Percentiles rank a stretch among this genome's conserved stretches.
phyloP scores from a whole-genome alignment of 176 grass and related monocot species.

The Rhynchospora pubera region DNA sequence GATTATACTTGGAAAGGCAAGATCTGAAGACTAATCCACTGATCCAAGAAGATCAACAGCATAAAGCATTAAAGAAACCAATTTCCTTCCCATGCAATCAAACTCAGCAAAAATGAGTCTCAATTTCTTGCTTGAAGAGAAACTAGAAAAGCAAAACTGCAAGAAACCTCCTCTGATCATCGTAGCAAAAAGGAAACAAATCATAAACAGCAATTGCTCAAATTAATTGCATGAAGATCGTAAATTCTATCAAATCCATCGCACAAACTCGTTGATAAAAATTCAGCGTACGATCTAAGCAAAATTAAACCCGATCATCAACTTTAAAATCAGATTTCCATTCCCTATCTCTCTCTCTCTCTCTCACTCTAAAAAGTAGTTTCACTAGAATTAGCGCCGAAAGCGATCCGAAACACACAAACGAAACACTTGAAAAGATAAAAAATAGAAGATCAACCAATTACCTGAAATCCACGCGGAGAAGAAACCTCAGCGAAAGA shows the following conservation, averaged over 20 bases:
- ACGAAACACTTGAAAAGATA: not conserved
- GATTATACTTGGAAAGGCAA: not conserved
- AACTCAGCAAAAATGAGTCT: not conserved
- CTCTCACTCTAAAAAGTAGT: not conserved
- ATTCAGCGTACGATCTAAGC: not conserved
- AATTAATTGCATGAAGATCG: not conserved
- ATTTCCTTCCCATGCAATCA: not conserved
- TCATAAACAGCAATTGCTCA: not conserved
- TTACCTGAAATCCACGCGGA: conserved; percentile 3
- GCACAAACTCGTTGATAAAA: not conserved
- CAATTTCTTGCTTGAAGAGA: not conserved
- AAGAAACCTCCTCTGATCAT: not conserved
- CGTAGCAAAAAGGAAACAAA: not conserved
- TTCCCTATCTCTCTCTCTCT: not conserved
- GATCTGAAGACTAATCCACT: conserved; percentile 1
- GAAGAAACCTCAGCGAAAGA: conserved; percentile 10
- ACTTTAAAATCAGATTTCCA: not conserved
- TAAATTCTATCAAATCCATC: not conserved
- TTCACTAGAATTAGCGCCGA: not conserved
- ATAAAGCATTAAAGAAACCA: not conserved
- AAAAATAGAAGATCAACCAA: not conserved
- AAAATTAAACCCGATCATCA: not conserved
- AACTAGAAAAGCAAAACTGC: not conserved
- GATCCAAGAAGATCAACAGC: not conserved
- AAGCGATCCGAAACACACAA: not conserved